phyloP scores from a whole-genome alignment of 176 grass and related monocot species.

The Raddia guianensis region DNA sequence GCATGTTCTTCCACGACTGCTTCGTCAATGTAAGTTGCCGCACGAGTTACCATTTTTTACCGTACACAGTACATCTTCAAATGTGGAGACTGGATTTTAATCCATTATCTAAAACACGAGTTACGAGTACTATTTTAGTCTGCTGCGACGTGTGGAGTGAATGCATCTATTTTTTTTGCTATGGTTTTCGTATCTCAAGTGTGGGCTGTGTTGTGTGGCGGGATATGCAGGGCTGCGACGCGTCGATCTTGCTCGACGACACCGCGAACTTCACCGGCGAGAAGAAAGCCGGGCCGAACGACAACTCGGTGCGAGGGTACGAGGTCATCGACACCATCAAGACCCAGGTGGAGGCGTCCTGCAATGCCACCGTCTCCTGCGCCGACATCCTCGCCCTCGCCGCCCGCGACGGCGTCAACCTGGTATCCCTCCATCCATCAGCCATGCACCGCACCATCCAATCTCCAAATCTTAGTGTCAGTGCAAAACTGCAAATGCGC shows the following conservation, averaged over 20 bases:
- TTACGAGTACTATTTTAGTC: neutral
- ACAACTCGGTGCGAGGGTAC: slow-evolving; percentile 74
- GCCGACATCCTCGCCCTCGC: slow-evolving; percentile 87
- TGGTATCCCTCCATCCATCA: slow-evolving; percentile 37
- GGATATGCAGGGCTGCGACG: slow-evolving; percentile 66
- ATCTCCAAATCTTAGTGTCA: neutral
- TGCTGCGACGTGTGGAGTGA: neutral
- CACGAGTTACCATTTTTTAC: too few relatives aligned
- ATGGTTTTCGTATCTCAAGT: neutral
- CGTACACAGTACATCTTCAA: too few relatives aligned
- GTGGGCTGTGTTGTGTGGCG: neutral
- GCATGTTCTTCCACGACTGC: slow-evolving; percentile 91
- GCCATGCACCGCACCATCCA: neutral
- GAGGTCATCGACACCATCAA: slow-evolving; percentile 89
- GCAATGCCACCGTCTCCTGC: slow-evolving; percentile 75
- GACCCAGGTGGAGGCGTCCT: slow-evolving; percentile 61
- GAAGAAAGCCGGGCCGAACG: slow-evolving; percentile 66
- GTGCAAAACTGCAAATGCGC: neutral
- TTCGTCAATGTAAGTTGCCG: slow-evolving; percentile 67
- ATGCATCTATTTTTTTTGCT: neutral
- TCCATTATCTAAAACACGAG: too few relatives aligned
- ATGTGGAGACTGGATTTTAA: too few relatives aligned
- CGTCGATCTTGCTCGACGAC: slow-evolving; percentile 74
- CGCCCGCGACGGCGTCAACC: slow-evolving; percentile 62
- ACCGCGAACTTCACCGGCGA: slow-evolving; percentile 58